Evolutionary conservation across 768 basidiomycete species (phyloP), one percentile per base, ranked within the genome.

Genomic region (Suillus brevipes): DNA sequence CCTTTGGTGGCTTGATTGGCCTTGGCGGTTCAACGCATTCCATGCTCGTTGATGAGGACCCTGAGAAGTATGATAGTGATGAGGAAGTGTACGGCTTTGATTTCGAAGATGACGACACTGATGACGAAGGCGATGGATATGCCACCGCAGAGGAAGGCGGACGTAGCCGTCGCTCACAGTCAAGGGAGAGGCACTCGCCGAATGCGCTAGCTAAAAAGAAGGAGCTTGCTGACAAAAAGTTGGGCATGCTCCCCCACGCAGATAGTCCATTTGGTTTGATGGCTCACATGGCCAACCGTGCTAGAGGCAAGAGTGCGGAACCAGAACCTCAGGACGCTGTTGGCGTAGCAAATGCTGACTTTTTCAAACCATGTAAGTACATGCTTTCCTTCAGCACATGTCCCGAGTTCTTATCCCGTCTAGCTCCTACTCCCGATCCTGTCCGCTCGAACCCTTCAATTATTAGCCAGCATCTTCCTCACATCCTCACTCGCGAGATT

Each of bases 261-360:
- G 88, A 87, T 0, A 80, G 84, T 28, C 91, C 91, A 9, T 89
- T 88, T 71, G 91, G 92, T n/a, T 73, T 94, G 65, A 89, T 94
- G 76, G 89, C 88, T n/a, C 80, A 82, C 8, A 76, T 92, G 66
- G 80, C 82, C 59, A 75, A 90, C 68, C 83, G 80, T 71, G 72
- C 61, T 76, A 82, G 69, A 76, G 77, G 63, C 73, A 81, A 65
- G 74, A 78, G 76, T n/a, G 80, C 78, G 37, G 83, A 82, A 47
- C 73, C 75, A 7, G 75, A 80, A 50, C 82, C 80, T 14, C 81
- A 84, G 18, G 79, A 82, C 37, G 82, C 82, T 14, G 77, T 89
- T 18, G 91, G 90, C 1, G 86, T 93, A 43, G 90, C 89, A 0
- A 88, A 82, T 62, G 82, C 80, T 2, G 76, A 87, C 69, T 93